Evolutionary conservation across 2,329 filamentous ascomycete genomes (phyloP).

Genomic region (Colletotrichum zoysiae): DNA sequence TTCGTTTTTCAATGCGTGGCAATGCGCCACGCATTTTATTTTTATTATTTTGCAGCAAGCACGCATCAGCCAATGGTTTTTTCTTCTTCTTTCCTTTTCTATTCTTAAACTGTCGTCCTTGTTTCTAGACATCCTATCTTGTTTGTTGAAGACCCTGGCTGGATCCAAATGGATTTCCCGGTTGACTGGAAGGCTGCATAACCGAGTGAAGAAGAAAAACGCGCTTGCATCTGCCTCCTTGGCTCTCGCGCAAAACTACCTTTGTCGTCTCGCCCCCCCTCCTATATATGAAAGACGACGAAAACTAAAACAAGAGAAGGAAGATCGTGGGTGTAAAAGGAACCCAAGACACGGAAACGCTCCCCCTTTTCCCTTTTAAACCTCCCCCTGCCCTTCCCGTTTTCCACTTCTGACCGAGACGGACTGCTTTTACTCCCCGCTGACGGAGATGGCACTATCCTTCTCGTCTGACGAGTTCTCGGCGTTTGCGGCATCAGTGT

Average conservation of each 20-base stretch:
- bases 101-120: neutral
- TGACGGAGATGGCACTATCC: conserved; percentile 50
- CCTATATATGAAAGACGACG: too few species aligned
- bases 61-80: neutral
- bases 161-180: neutral
- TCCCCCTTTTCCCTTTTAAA: neutral
- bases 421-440: neutral
- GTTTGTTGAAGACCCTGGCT: neutral
- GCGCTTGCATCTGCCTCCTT: neutral
- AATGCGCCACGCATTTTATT: neutral
- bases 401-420: neutral
- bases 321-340: neutral
- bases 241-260: neutral
- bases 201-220: neutral
- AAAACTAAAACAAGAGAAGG: too few species aligned
- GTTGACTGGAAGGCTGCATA: neutral
- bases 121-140: neutral
- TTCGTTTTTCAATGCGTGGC: neutral
- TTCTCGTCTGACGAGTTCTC: conserved; percentile 51
- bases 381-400: neutral
- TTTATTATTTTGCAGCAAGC: neutral
- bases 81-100: neutral
- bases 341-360: neutral
- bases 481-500: conserved; percentile 44
- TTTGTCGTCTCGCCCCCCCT: neutral